Conservation (phyloP, 2,329 filamentous ascomycete genomes). For the Thelonectria olida region DNA sequence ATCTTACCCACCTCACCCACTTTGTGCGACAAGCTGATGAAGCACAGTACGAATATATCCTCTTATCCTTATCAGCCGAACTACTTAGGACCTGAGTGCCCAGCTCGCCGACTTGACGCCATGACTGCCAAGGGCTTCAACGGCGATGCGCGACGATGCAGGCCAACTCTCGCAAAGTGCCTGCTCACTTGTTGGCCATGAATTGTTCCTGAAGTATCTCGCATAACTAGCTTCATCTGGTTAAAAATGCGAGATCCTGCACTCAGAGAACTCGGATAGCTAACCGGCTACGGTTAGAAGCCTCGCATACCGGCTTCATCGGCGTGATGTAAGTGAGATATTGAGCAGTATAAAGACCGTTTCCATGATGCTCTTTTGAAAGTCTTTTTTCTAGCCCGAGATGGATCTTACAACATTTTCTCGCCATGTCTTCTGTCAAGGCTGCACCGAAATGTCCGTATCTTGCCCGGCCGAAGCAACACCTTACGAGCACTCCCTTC, state of each 20-base stretch:
- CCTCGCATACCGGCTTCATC: background rate
- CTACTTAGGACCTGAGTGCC: too few relatives aligned
- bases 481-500: constrained; percentile 36
- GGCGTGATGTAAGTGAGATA: background rate
- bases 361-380: background rate
- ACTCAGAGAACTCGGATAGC: background rate
- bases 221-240: background rate
- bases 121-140: background rate
- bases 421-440: background rate
- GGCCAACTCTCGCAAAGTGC: background rate
- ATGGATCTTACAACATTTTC: background rate
- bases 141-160: background rate
- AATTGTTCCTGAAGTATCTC: background rate
- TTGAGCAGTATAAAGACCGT: background rate
- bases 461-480: constrained; percentile 36
- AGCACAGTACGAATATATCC: background rate
- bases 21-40: background rate
- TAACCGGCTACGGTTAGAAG: background rate
- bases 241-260: constrained; percentile 3
- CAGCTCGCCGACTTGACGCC: background rate
- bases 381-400: background rate
- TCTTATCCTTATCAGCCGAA: background rate
- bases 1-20: background rate
- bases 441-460: constrained; percentile 34
- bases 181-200: background rate